Percentiles rank a stretch among this genome's conserved stretches.
phyloP scores from a whole-genome alignment of 2,329 filamentous ascomycete genomes.

The Trichoderma pleuroti region DNA sequence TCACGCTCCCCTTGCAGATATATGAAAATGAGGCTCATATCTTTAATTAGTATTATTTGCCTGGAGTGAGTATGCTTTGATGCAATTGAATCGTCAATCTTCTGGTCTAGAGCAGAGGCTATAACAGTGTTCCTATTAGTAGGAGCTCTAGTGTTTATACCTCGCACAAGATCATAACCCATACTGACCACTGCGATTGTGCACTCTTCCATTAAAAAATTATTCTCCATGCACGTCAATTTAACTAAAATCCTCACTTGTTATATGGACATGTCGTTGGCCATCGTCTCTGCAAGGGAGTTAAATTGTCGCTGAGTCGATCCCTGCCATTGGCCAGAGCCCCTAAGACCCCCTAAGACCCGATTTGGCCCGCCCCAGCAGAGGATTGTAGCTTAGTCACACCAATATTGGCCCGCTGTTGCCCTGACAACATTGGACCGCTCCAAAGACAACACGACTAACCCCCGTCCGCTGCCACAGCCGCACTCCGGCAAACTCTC shows the following conservation, averaged over 20 bases:
- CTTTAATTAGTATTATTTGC: not conserved
- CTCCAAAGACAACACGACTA: slow-evolving; percentile 5
- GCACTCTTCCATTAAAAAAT: not conserved
- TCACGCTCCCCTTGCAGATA: no score
- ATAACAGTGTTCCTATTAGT: not conserved
- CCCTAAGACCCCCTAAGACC: not conserved
- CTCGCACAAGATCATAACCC: not conserved
- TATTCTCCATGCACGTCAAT: not conserved
- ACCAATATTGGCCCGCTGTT: not conserved
- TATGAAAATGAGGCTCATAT: no score
- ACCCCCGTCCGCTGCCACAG: slow-evolving; percentile 9
- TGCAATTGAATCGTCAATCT: not conserved
- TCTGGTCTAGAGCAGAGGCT: not conserved
- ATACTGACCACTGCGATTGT: not conserved
- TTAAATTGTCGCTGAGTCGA: not conserved
- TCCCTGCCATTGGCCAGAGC: not conserved
- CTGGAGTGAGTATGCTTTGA: not conserved
- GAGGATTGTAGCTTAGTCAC: not conserved
- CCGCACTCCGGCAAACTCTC: not conserved
- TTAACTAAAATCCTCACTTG: not conserved
- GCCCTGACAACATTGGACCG: slow-evolving; percentile 14
- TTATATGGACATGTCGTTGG: not conserved
- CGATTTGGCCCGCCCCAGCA: not conserved
- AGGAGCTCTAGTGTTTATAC: not conserved
- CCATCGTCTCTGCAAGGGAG: not conserved